Conservation (phyloP, 257 asterid species). For the Eucommia ulmoides region DNA sequence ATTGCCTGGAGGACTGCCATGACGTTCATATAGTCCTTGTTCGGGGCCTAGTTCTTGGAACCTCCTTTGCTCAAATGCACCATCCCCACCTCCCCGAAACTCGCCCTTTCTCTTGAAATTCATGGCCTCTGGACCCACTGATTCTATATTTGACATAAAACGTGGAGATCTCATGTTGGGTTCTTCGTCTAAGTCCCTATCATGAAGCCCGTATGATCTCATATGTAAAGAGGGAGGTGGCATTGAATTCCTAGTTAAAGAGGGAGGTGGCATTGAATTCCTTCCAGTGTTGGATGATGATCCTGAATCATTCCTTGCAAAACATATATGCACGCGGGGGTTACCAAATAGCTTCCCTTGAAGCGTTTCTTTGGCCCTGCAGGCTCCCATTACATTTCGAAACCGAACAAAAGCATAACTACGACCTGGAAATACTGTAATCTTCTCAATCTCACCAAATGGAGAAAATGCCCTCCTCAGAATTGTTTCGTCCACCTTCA, state of each 20-base stretch:
- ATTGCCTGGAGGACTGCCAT: slow-evolving; percentile 37
- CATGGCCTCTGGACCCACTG: slow-evolving; percentile 21
- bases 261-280: slow-evolving; percentile 32
- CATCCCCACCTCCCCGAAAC: slow-evolving; percentile 35
- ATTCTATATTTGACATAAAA: slow-evolving; percentile 35
- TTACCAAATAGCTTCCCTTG: slow-evolving; percentile 85
- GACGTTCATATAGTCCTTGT: slow-evolving; percentile 32
- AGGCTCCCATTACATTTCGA: slow-evolving; percentile 52
- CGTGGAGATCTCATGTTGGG: slow-evolving; percentile 35
- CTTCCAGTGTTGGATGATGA: slow-evolving; percentile 47
- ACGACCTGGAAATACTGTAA: slow-evolving; percentile 90
- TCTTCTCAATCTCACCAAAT: slow-evolving; percentile 80
- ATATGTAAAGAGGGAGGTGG: slow-evolving; percentile 41
- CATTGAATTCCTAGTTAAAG: slow-evolving; percentile 29
- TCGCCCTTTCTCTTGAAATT: slow-evolving; percentile 27
- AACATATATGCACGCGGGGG: slow-evolving; percentile 82
- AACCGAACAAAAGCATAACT: slow-evolving; percentile 87
- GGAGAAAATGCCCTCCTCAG: slow-evolving; percentile 77
- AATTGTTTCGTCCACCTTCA: slow-evolving; percentile 72
- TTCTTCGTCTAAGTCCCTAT: too few relatives aligned
- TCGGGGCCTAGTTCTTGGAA: slow-evolving; percentile 29
- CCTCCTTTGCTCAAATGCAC: slow-evolving; percentile 37
- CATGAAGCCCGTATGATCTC: slow-evolving; percentile 31
- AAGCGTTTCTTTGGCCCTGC: slow-evolving; percentile 72
- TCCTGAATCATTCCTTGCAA: slow-evolving; percentile 57